Conservation (phyloP, 768 basidiomycete species). For the Podaxis sp. region DNA sequence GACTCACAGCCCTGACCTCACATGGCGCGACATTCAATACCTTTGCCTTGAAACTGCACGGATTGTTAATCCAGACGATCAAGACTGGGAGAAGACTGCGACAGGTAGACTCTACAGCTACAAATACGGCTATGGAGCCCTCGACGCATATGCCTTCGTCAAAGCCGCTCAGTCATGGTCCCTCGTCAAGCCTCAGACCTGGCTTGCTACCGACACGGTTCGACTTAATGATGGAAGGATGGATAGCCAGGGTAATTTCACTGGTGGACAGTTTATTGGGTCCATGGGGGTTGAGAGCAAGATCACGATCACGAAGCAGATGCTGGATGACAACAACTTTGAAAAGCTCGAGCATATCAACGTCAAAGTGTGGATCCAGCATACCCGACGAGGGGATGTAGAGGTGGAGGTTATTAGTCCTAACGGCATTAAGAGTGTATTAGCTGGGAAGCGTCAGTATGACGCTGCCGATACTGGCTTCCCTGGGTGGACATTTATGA, state of each 20-base stretch:
- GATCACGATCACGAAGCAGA: constrained; percentile 63
- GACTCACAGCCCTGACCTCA: constrained; percentile 75
- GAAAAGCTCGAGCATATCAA: constrained; percentile 92
- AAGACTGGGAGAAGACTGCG: constrained; percentile 89
- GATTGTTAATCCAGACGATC: constrained; percentile 82
- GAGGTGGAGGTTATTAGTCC: constrained; percentile 90
- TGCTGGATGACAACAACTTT: constrained; percentile 73
- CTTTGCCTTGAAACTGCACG: constrained; percentile 76
- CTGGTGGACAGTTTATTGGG: constrained; percentile 66
- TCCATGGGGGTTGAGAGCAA: constrained; percentile 62
- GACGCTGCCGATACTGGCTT: constrained; percentile 72
- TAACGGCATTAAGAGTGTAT: constrained; percentile 77
- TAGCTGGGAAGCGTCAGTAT: constrained; percentile 67
- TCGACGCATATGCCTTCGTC: constrained; percentile 83
- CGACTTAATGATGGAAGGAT: constrained; percentile 64
- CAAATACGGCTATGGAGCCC: constrained; percentile 93
- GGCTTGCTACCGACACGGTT: constrained; percentile 75
- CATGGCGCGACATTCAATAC: constrained; percentile 96
- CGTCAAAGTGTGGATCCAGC: constrained; percentile 90
- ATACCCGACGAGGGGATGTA: constrained; percentile 83
- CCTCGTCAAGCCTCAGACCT: constrained; percentile 91
- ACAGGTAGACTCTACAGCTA: constrained; percentile 67
- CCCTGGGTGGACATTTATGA: constrained; percentile 98
- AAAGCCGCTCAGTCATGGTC: constrained; percentile 80
- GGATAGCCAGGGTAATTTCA: constrained; percentile 47